Evolutionary conservation across 1,284 basidiomycete species (phyloP).

Genomic region (Ganoderma meredithae): DNA sequence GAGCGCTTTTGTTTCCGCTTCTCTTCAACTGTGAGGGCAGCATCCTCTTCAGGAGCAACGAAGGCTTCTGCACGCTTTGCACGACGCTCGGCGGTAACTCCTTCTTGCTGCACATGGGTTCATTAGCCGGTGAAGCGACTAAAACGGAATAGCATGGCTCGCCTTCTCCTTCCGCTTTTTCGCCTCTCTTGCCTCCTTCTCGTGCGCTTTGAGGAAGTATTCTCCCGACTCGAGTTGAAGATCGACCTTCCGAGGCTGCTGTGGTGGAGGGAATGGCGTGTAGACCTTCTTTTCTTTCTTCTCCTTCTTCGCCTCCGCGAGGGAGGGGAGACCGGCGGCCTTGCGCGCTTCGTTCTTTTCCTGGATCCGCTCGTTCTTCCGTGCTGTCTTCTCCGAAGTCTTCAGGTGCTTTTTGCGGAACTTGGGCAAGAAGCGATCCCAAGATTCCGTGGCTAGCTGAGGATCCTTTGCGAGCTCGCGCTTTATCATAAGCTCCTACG

Average conservation of each 20-base stretch:
- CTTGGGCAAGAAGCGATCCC: constrained; percentile 97
- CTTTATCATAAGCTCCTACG: constrained; percentile 97
- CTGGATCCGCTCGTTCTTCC: constrained; percentile 76
- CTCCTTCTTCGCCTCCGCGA: constrained; percentile 45
- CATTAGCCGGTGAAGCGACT: constrained; percentile 1
- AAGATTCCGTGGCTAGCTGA: constrained; percentile 92
- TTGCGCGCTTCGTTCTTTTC: constrained; percentile 65
- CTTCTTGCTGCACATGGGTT: constrained; percentile 69
- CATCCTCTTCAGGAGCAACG: constrained; percentile 80
- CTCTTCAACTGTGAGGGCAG: constrained; percentile 78
- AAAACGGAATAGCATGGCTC: constrained; percentile 15
- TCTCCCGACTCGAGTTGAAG: constrained; percentile 96
- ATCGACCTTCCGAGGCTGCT: constrained; percentile 95
- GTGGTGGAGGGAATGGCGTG: constrained; percentile 98
- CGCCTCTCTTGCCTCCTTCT: constrained; percentile 76
- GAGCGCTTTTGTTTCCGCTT: constrained; percentile 64
- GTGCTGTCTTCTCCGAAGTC: constrained; percentile 90
- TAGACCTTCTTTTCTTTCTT: constrained; percentile 92
- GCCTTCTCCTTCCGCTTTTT: constrained; percentile 78
- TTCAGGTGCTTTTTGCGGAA: constrained; percentile 95
- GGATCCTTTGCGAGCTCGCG: constrained; percentile 98
- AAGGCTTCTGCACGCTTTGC: constrained; percentile 86
- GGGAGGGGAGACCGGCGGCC: constrained; percentile 62
- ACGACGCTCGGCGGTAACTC: constrained; percentile 69
- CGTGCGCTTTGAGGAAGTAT: constrained; percentile 93